phyloP scores from a whole-genome alignment of 345 rosid species.

The Camelina laxa region DNA sequence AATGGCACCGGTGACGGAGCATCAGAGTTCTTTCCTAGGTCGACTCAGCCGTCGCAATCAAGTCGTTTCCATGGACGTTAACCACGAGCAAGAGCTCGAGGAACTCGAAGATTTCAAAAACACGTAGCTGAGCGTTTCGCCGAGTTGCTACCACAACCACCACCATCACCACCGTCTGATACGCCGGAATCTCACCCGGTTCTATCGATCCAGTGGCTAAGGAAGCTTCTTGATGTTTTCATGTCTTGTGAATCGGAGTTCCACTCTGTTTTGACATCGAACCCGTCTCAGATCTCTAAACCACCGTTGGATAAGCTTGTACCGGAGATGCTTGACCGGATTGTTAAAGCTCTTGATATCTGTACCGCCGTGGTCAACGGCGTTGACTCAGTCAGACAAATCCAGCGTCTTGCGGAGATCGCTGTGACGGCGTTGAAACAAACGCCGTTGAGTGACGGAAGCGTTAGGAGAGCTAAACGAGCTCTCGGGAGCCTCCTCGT shows the following conservation, averaged over 20 bases:
- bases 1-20: slow-evolving; percentile 71
- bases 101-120: slow-evolving; percentile 82
- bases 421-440: slow-evolving; percentile 68
- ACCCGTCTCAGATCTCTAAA: slow-evolving; percentile 65
- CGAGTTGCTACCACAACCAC: slow-evolving; percentile 39
- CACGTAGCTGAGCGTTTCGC: slow-evolving; percentile 70
- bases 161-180: slow-evolving; percentile 43
- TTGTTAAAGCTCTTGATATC: slow-evolving; percentile 76
- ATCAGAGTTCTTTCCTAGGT: slow-evolving; percentile 74
- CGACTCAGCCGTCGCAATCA: slow-evolving; percentile 88
- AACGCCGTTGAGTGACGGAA: slow-evolving; percentile 77
- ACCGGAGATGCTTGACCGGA: slow-evolving; percentile 75
- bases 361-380: slow-evolving; percentile 80
- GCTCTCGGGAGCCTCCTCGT: slow-evolving; percentile 58
- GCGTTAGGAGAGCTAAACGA: slow-evolving; percentile 72
- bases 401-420: slow-evolving; percentile 73
- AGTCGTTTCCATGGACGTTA: slow-evolving; percentile 75
- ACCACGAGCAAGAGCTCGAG: slow-evolving; percentile 79
- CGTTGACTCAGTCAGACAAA: slow-evolving; percentile 69
- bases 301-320: slow-evolving; percentile 83
- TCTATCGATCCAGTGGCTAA: slow-evolving; percentile 78
- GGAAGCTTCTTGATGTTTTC: slow-evolving; percentile 78
- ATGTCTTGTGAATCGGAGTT: slow-evolving; percentile 90
- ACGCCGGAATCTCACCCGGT: slow-evolving; percentile 40
- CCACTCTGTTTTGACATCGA: slow-evolving; percentile 61